phyloP scores from a whole-genome alignment of 192 early-diverging fungal species.

The Pilaira anomala region DNA sequence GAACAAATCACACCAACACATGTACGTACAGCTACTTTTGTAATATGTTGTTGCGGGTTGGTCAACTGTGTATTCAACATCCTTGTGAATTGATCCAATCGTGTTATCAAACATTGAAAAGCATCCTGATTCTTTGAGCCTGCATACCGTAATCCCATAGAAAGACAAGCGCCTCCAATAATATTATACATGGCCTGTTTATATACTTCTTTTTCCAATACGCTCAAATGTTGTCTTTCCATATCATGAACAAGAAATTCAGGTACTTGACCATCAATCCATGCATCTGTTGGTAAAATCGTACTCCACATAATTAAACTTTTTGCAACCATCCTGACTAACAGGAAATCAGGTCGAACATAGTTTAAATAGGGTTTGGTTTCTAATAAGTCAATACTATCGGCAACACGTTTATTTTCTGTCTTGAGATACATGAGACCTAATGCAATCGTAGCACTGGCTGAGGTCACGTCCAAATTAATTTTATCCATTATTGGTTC shows the following conservation, averaged over 20 bases:
- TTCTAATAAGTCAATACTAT: slow-evolving; percentile 59
- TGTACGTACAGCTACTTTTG: slow-evolving; percentile 52
- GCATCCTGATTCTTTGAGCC: slow-evolving; percentile 53
- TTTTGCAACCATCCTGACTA: slow-evolving; percentile 63
- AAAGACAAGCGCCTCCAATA: slow-evolving; percentile 64
- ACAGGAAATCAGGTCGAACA: slow-evolving; percentile 67
- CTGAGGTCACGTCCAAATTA: slow-evolving; percentile 52
- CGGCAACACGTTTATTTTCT: slow-evolving; percentile 62
- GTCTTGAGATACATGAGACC: slow-evolving; percentile 84
- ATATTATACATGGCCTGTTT: slow-evolving; percentile 65
- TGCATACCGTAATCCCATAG: slow-evolving; percentile 67
- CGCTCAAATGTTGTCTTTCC: slow-evolving; percentile 9
- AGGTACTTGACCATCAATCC: slow-evolving; percentile 66
- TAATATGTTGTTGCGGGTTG: slow-evolving; percentile 60
- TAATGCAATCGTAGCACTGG: slow-evolving; percentile 77
- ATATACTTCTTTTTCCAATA: slow-evolving; percentile 41
- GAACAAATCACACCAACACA: slow-evolving; percentile 69
- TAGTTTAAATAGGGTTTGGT: slow-evolving; percentile 59
- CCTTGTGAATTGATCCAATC: slow-evolving; percentile 52
- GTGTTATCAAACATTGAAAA: slow-evolving; percentile 44
- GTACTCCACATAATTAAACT: slow-evolving; percentile 72
- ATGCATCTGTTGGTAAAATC: slow-evolving; percentile 47
- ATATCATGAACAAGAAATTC: slow-evolving; percentile 44
- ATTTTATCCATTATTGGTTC: slow-evolving; percentile 20
- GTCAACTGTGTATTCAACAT: slow-evolving; percentile 37